phyloP scores from a whole-genome alignment of 306 rosid genomes.

The Coriaria nepalensis region DNA sequence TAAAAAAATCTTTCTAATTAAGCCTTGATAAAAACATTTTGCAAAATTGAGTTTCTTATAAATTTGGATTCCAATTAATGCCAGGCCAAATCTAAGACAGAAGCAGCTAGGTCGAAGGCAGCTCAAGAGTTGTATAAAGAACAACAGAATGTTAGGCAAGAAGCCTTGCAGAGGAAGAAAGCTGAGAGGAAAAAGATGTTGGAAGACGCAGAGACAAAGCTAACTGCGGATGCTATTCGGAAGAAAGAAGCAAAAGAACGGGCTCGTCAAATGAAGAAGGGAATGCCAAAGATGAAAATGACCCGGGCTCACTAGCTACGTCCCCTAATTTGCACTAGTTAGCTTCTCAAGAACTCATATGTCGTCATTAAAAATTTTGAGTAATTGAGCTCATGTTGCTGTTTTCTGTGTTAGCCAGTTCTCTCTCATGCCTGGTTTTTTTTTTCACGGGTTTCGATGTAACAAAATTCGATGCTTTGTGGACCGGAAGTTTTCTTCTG shows the following conservation, averaged over 20 bases:
- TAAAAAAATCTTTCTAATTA: too few species aligned
- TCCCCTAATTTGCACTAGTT: too few species aligned
- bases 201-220: constrained; percentile 94
- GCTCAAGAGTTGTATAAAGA: constrained; percentile 85
- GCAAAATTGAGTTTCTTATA: too few species aligned
- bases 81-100: constrained; percentile 83
- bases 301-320: constrained; percentile 41
- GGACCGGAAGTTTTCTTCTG: too few species aligned
- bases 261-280: constrained; percentile 82
- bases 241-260: constrained; percentile 45
- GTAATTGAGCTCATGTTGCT: too few species aligned
- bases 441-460: too few species aligned
- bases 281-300: constrained; percentile 78
- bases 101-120: constrained; percentile 46
- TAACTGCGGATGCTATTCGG: constrained; percentile 59
- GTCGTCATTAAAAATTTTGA: too few species aligned
- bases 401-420: too few species aligned
- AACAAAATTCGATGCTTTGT: too few species aligned
- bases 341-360: too few species aligned
- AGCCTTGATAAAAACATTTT: too few species aligned
- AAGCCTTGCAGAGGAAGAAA: constrained; percentile 40
- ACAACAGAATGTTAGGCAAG: constrained; percentile 50
- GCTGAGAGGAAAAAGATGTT: constrained; percentile 70
- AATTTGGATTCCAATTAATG: neutral
- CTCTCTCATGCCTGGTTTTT: too few species aligned